Evolutionary conservation across 208 protist species (phyloP).

Genomic region (Wallacemonas rigidus): DNA sequence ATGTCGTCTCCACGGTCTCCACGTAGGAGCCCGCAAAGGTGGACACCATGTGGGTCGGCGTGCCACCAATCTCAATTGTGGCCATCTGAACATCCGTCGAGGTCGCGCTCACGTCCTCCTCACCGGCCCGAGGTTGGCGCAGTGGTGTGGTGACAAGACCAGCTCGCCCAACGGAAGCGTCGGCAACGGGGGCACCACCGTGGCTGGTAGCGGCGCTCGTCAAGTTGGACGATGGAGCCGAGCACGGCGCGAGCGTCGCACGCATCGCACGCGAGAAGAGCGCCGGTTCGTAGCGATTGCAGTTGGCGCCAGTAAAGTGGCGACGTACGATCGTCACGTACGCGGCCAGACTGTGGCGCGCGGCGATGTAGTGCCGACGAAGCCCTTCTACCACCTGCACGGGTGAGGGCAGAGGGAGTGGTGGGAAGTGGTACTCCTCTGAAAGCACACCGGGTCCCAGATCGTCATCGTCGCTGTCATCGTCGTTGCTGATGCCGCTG

Average conservation of each 20-base stretch:
- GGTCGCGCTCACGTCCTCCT: neutral
- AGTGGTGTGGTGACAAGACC: neutral
- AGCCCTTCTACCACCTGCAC: slow-evolving; percentile 18
- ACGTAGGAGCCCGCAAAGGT: neutral
- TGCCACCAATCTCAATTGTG: neutral
- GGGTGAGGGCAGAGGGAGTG: slow-evolving; percentile 15
- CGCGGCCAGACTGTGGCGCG: slow-evolving; percentile 14
- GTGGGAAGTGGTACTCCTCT: neutral
- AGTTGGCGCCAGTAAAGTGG: slow-evolving; percentile 2
- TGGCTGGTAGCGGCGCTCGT: no score
- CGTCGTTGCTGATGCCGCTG: neutral
- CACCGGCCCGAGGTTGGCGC: neutral
- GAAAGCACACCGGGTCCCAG: neutral
- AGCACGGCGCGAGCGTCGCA: neutral
- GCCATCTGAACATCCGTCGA: neutral
- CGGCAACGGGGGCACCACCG: no score
- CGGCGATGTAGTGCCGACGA: slow-evolving; percentile 26
- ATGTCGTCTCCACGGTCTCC: neutral
- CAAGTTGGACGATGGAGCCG: no score
- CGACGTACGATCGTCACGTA: slow-evolving; percentile 4
- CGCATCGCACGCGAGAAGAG: slow-evolving; percentile 6
- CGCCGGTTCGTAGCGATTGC: neutral
- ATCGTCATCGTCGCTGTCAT: neutral
- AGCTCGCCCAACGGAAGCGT: no score
- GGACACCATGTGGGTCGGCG: neutral